A percentile compares a stretch with the other conserved stretches of the same genome.
phyloP scores from a whole-genome alignment of 305 asterid genomes.

The Rubia peregrina region DNA sequence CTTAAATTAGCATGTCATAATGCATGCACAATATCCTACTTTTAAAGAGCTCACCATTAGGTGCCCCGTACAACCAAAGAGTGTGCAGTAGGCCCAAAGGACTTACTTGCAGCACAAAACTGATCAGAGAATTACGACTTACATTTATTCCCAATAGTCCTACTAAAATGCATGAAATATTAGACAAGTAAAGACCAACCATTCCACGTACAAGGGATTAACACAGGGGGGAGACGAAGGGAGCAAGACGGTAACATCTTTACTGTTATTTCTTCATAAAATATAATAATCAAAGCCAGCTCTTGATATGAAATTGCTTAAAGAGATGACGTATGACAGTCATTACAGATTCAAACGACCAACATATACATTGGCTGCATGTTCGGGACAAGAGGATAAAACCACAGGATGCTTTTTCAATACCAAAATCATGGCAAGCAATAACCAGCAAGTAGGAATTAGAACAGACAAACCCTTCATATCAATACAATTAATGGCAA shows the following conservation, averaged over 20 bases:
- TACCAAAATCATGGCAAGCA: not conserved
- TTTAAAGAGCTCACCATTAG: not conserved
- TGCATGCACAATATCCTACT: not conserved
- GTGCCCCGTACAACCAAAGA: not conserved
- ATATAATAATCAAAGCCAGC: not conserved
- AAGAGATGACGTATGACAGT: constrained; percentile 1
- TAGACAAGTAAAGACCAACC: not conserved
- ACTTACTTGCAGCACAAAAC: not conserved
- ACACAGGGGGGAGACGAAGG: not conserved
- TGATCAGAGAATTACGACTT: not conserved
- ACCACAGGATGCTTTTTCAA: not conserved
- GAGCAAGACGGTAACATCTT: not conserved
- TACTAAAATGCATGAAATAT: not conserved
- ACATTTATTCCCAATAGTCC: not conserved
- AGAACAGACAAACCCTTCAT: not conserved
- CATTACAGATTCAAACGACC: not conserved
- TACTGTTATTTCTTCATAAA: not conserved
- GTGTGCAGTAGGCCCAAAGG: not conserved
- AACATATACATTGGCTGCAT: not conserved
- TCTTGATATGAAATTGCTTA: not conserved
- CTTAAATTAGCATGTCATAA: not conserved
- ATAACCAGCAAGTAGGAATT: not conserved
- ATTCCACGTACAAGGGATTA: not conserved
- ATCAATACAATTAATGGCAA: constrained; percentile 12
- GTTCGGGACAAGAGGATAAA: not conserved